Percentiles rank a stretch among this genome's conserved stretches.
Conservation (phyloP, 345 rosid species). For the Eucalyptus fibrosa region DNA sequence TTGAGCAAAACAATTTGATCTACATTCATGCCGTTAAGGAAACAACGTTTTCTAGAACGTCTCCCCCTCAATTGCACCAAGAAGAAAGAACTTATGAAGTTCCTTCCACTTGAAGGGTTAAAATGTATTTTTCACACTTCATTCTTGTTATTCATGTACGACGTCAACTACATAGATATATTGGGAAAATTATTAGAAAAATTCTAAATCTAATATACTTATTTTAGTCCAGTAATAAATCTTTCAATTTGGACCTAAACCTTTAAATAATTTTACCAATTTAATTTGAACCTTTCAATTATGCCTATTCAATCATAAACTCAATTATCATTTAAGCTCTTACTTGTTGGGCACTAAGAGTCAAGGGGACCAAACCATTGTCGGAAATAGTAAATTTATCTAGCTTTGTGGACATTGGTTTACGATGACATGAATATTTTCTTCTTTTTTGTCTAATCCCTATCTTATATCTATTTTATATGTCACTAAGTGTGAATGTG, state of each 20-base stretch:
- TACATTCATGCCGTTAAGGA: background rate
- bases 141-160: background rate
- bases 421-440: background rate
- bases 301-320: background rate
- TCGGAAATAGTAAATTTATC: background rate
- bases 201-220: no score
- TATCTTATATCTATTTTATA: no score
- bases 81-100: background rate
- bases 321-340: background rate
- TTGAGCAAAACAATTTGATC: background rate
- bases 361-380: background rate
- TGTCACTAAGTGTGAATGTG: no score
- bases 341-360: background rate
- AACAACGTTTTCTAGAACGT: background rate
- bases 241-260: no score
- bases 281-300: no score
- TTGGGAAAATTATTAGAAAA: no score
- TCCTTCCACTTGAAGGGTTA: background rate
- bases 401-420: background rate
- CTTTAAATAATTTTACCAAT: background rate
- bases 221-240: no score
- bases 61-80: background rate
- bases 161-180: background rate
- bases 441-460: no score
- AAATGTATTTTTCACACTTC: background rate